A percentile compares a stretch with the other conserved stretches of the same genome.
Conservation (phyloP, 2,329 filamentous ascomycete species). For the Phyllosticta ampelicida region DNA sequence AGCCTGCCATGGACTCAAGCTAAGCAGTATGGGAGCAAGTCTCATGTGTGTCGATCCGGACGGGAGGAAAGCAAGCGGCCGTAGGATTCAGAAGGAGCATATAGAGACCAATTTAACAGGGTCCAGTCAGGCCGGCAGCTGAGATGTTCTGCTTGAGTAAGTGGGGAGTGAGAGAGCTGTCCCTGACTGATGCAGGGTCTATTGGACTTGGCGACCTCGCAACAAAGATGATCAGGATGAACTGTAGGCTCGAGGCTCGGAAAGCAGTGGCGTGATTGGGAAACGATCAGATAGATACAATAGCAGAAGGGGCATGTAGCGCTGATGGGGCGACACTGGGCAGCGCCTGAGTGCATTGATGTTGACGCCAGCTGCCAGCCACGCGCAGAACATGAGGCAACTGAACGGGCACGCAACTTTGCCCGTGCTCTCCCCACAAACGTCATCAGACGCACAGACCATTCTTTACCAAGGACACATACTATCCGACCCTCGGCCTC, state of each 20-base stretch:
- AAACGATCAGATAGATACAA: neutral
- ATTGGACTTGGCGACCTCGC: neutral
- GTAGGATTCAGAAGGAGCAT: neutral
- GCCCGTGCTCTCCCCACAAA: neutral
- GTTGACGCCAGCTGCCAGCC: neutral
- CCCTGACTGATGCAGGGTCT: neutral
- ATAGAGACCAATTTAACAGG: neutral
- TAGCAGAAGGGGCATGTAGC: neutral
- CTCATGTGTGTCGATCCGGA: neutral
- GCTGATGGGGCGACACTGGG: neutral
- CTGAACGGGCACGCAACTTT: no score
- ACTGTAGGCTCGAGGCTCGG: neutral
- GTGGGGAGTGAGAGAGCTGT: neutral
- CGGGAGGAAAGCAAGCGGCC: neutral
- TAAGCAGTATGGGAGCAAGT: neutral
- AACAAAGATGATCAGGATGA: neutral
- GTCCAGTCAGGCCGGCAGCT: neutral
- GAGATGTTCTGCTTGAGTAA: neutral
- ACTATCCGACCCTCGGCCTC: neutral
- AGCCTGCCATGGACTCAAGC: neutral
- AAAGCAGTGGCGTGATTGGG: neutral
- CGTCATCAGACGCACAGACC: neutral
- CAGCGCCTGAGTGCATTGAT: neutral
- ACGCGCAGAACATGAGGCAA: no score
- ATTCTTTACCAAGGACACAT: neutral